Evolutionary conservation across 805 yeast genomes (phyloP).

Genomic region (Kodamaea restingae): DNA sequence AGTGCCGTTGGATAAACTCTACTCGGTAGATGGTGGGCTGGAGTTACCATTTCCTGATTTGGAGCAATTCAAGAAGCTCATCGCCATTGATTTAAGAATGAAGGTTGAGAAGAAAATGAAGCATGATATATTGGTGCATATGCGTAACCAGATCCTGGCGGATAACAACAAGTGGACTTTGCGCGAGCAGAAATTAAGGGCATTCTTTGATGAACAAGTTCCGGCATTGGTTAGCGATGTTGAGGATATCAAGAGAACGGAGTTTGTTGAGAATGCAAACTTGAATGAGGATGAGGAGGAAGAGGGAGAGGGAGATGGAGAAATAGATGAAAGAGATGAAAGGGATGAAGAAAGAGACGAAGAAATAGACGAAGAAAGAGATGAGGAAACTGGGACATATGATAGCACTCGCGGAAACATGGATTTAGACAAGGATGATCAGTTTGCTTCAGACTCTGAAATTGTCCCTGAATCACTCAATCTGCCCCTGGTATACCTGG

Average conservation of each 20-base stretch:
- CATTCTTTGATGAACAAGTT: conserved; percentile 27
- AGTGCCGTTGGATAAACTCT: conserved; percentile 18
- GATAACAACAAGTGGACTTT: conserved; percentile 34
- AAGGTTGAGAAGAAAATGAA: conserved; percentile 31
- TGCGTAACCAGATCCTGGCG: conserved; percentile 27
- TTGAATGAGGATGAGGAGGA: conserved; percentile 18
- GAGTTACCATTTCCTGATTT: conserved; percentile 26
- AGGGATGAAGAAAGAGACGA: background rate
- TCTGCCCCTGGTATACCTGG: background rate
- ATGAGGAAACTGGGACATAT: background rate
- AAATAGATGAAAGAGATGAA: conserved; percentile 7
- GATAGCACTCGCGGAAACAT: background rate
- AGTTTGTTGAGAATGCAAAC: conserved; percentile 14
- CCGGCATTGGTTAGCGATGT: conserved; percentile 24
- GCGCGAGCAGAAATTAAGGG: conserved; percentile 27
- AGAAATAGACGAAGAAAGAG: background rate
- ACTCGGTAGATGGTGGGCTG: conserved; percentile 24
- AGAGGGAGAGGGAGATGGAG: conserved; percentile 15
- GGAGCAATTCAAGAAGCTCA: conserved; percentile 24
- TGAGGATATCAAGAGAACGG: conserved; percentile 23
- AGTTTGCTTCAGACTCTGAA: too few relatives aligned
- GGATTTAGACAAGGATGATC: background rate
- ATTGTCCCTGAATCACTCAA: background rate
- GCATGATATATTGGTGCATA: conserved; percentile 30
- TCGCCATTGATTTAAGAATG: conserved; percentile 31